These are phyloP conservation scores for Drechslerella dactyloides DNA, from an alignment of 2,329 filamentous ascomycete genomes.

Conservation along the genomic window DNA sequence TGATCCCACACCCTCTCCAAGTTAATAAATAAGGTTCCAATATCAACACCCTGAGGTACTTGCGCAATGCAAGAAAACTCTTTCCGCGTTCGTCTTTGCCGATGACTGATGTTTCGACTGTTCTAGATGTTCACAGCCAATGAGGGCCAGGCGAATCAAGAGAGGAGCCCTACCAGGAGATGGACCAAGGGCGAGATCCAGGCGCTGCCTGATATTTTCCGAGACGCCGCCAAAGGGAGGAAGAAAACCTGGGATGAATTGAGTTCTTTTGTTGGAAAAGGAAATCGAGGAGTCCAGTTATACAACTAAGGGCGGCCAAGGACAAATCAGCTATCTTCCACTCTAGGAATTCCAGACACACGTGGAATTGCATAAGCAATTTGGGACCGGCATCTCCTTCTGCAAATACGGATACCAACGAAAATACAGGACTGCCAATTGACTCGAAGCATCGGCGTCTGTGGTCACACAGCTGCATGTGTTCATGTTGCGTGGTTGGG, in stretches of 20 bases:
- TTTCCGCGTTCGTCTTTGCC: constrained; percentile 48
- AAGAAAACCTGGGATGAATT: constrained; percentile 34
- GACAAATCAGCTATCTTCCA: constrained; percentile 49
- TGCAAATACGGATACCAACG: constrained; percentile 40
- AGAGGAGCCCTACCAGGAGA: constrained; percentile 25
- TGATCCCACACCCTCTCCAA: constrained; percentile 26
- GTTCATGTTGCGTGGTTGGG: constrained; percentile 48
- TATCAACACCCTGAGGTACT: constrained; percentile 47
- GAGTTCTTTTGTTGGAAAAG: constrained; percentile 46
- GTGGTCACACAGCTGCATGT: constrained; percentile 50
- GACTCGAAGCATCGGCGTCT: constrained; percentile 44
- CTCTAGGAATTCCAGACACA: constrained; percentile 44
- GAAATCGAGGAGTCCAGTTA: constrained; percentile 45
- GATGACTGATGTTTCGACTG: constrained; percentile 23
- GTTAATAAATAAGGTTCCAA: constrained; percentile 43
- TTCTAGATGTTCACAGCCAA: constrained; percentile 9
- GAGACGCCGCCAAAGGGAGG: constrained; percentile 30
- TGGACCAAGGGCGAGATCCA: constrained; percentile 30
- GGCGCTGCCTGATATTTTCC: constrained; percentile 32
- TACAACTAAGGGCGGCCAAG: constrained; percentile 43
- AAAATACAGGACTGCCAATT: constrained; percentile 49
- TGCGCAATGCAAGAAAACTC: constrained; percentile 43
- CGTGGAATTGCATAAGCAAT: constrained; percentile 17
- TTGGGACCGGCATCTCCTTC: constrained; percentile 31
- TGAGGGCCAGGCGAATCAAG: constrained; percentile 15